Base-by-base conservation (phyloP, 805 yeast genomes). In the Suhomyces tanzawaensis region DNA sequence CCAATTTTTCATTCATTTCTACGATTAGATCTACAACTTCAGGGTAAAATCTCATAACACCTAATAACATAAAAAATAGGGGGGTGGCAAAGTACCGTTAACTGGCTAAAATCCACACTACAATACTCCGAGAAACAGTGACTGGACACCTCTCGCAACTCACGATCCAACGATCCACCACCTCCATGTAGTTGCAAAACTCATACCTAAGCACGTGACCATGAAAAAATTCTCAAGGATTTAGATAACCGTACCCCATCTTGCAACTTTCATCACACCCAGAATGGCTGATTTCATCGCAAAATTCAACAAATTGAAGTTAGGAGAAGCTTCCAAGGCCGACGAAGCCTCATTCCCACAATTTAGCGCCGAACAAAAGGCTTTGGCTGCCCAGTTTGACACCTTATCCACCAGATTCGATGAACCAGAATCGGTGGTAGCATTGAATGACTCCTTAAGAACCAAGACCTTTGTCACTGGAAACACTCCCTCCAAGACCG, bases 381-480 rank as follows among this genome's bases (percentile, higher is more conserved):
- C 95, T 16, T 71, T 82, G 48, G 72, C 76, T 46, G 75, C 89
- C 23, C 96, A 90, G 65, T 85, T 91, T 82, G 71, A 72, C 41
- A 81, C 95, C 4, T 71, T 89, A 36, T 72, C 90, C n/a, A 61
- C 69, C 40, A 72, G 82, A 51, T 64, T 85, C 37, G 57, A 52
- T 40, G 73, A 66, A 46, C 81, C 83, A 21, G 64, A 57, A 42
- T 48, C 59, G 30, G 53, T 65, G 44, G 47, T 41, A 32, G 48
- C 77, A 40, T 76, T 93, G 51, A 90, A 90, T 64, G 77, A 78
- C 42, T 66, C 74, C 35, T 74, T 91, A 53, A 82, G 84, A 61
- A 66, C 74, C 40, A 70, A 75, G 49, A 84, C 96, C 24, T 93
- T 78, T 58, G 62, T 90, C 19, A 68, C 81, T 19, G 91, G 90